Conservation (phyloP, 2,329 filamentous ascomycete genomes). For the Hymenotorrendiella dingleyae region DNA sequence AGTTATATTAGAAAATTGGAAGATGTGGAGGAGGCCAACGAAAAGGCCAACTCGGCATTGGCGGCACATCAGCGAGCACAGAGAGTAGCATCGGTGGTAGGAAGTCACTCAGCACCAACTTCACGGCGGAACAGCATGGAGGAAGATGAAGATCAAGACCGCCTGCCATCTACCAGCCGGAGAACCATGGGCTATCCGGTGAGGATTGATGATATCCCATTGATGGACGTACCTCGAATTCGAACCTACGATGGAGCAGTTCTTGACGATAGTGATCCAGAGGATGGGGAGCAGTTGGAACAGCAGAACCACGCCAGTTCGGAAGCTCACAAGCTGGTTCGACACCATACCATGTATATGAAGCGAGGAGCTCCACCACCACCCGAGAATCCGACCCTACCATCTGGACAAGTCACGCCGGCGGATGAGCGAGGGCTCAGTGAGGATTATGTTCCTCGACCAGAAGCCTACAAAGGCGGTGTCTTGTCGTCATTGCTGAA, state of each 20-base stretch:
- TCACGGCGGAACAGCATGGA: slow-evolving; percentile 28
- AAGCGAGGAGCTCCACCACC: slow-evolving; percentile 17
- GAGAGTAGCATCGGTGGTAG: slow-evolving; percentile 26
- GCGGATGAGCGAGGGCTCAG: slow-evolving; percentile 38
- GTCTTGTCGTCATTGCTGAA: slow-evolving; percentile 68
- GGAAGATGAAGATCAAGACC: slow-evolving; percentile 19
- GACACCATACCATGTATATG: slow-evolving; percentile 33
- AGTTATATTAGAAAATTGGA: slow-evolving; percentile 7
- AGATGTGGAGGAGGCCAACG: slow-evolving; percentile 19
- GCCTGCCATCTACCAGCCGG: slow-evolving; percentile 2
- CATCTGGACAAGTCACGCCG: slow-evolving; percentile 43
- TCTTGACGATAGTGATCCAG: slow-evolving; percentile 22
- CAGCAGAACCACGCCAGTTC: slow-evolving; percentile 22
- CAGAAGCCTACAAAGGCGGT: slow-evolving; percentile 64
- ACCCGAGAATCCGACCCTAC: slow-evolving; percentile 12
- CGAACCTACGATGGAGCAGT: slow-evolving; percentile 20
- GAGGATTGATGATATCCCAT: slow-evolving; percentile 29
- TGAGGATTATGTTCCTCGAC: slow-evolving; percentile 60
- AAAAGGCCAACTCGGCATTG: slow-evolving; percentile 28
- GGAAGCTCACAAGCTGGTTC: slow-evolving; percentile 41
- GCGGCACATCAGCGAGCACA: slow-evolving; percentile 29
- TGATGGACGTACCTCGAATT: slow-evolving; percentile 24
- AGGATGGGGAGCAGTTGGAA: slow-evolving; percentile 12
- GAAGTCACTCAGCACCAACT: slow-evolving; percentile 28
- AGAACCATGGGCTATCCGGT: slow-evolving; percentile 18